A percentile compares a stretch with the other conserved stretches of the same genome.
phyloP scores from a whole-genome alignment of 129 eudicot genomes.

The Helichrysum umbraculigerum region DNA sequence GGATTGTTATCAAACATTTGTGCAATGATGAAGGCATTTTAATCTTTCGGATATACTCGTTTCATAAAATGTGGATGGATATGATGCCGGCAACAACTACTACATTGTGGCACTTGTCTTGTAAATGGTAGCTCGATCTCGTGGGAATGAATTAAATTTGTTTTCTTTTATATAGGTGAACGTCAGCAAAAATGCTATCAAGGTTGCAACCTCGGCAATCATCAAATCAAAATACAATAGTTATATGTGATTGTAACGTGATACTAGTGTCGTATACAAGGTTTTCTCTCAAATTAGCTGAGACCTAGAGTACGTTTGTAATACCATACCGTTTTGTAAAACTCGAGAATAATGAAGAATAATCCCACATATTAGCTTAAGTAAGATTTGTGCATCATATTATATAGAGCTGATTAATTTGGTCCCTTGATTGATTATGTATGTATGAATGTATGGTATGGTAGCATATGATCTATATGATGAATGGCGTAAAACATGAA shows the following conservation, averaged over 20 bases:
- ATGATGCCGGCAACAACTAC: not conserved
- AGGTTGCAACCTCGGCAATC: slow-evolving; percentile 32
- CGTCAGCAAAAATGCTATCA: not conserved
- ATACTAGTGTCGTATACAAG: not conserved
- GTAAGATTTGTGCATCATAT: not conserved
- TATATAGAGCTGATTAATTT: not conserved
- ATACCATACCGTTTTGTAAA: slow-evolving; percentile 8
- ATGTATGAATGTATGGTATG: not conserved
- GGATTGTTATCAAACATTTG: not conserved
- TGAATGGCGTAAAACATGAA: slow-evolving; percentile 4
- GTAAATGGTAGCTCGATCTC: not conserved
- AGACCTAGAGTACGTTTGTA: not conserved
- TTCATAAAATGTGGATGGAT: not conserved
- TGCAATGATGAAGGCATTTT: not conserved
- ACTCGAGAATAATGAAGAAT: slow-evolving; percentile 8
- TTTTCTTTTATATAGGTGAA: not conserved
- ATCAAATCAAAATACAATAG: slow-evolving; percentile 9
- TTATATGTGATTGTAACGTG: slow-evolving; percentile 8
- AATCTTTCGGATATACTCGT: not conserved
- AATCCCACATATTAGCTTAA: not conserved
- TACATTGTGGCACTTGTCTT: slow-evolving; percentile 14
- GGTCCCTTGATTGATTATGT: not conserved
- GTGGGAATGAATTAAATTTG: not conserved
- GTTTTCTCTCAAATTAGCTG: slow-evolving; percentile 5
- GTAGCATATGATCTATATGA: not conserved